Conservation (phyloP, 164 flowering plant species). For the Nymphaea colorata region DNA sequence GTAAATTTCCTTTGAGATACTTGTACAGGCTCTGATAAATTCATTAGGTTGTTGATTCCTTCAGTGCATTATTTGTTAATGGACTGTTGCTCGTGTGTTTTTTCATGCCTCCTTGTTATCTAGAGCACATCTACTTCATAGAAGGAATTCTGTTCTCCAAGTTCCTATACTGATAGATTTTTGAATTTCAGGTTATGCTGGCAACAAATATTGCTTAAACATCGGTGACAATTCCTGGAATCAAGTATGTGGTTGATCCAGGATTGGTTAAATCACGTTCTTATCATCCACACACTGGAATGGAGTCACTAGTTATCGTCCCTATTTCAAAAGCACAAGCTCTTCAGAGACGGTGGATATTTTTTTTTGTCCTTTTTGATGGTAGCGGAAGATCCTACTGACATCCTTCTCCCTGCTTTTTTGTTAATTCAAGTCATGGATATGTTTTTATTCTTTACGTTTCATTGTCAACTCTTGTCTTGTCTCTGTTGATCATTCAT, state of each 20-base stretch:
- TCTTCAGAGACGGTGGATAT: constrained; percentile 70
- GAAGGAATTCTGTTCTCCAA: neutral
- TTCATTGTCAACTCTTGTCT: no score
- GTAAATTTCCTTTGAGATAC: neutral
- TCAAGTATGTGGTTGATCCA: constrained; percentile 89
- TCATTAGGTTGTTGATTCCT: neutral
- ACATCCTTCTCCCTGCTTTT: neutral
- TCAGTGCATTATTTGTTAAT: neutral
- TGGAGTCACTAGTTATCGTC: constrained; percentile 55
- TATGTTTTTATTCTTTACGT: no score
- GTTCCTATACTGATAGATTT: neutral
- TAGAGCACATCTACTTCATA: no score
- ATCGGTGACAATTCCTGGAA: constrained; percentile 93
- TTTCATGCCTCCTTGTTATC: no score
- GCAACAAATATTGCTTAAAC: constrained; percentile 98
- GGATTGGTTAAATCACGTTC: constrained; percentile 91
- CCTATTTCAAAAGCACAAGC: constrained; percentile 94
- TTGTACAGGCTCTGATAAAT: neutral
- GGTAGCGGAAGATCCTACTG: neutral
- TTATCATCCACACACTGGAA: constrained; percentile 58
- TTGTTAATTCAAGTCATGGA: neutral
- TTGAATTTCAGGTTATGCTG: constrained; percentile 52
- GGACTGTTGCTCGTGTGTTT: no score
- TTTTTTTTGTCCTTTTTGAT: neutral
- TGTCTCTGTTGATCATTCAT: no score